phyloP scores from a whole-genome alignment of 2,329 filamentous ascomycete species.

The Stagonosporopsis cucurbitacearum region DNA sequence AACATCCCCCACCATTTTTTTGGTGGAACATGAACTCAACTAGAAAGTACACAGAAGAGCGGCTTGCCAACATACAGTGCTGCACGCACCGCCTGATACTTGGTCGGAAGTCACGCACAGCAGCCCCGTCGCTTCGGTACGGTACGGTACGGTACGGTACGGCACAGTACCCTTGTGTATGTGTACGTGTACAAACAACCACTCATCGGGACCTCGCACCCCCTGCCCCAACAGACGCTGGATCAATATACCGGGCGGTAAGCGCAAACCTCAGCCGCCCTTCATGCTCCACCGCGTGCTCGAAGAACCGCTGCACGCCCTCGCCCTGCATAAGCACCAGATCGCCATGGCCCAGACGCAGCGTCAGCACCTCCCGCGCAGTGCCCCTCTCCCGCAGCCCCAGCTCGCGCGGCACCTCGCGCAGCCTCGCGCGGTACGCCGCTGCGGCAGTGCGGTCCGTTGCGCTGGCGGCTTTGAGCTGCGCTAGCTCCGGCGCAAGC shows the following conservation, averaged over 20 bases:
- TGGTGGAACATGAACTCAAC: too few species aligned
- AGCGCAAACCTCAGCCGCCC: slow-evolving; percentile 64
- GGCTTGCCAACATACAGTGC: too few species aligned
- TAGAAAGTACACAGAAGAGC: too few species aligned
- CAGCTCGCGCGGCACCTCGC: slow-evolving; percentile 48
- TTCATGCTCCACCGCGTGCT: slow-evolving; percentile 62
- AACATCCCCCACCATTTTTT: too few species aligned
- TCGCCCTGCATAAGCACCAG: slow-evolving; percentile 69
- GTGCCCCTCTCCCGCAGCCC: slow-evolving; percentile 39
- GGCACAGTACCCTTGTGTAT: too few species aligned
- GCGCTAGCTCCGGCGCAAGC: slow-evolving; percentile 35
- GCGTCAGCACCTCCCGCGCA: slow-evolving; percentile 49
- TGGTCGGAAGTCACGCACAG: too few species aligned
- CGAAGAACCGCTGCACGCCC: slow-evolving; percentile 65
- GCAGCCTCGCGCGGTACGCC: slow-evolving; percentile 35
- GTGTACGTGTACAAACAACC: too few species aligned
- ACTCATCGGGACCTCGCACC: slow-evolving; percentile 29
- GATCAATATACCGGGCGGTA: slow-evolving; percentile 61
- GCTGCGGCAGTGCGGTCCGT: too few species aligned
- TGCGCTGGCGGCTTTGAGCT: slow-evolving; percentile 18
- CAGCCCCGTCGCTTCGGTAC: too few species aligned
- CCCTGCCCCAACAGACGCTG: slow-evolving; percentile 45
- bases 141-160: too few species aligned
- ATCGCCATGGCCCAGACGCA: slow-evolving; percentile 67
- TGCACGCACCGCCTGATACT: too few species aligned